phyloP scores from a whole-genome alignment of 306 rosid genomes.

The Rosa rugosa region DNA sequence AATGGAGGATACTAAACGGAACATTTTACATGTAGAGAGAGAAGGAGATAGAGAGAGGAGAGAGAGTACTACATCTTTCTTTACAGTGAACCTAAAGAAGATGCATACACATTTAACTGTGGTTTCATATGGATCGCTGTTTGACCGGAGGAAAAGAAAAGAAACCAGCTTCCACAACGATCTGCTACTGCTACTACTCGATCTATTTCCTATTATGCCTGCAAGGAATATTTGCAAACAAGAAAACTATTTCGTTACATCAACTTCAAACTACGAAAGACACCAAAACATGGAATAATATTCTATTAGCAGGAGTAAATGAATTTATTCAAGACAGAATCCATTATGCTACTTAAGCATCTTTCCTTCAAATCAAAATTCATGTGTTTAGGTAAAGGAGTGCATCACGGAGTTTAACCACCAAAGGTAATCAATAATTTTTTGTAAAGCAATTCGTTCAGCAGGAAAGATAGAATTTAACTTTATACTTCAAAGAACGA shows the following conservation, averaged over 20 bases:
- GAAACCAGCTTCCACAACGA: slow-evolving; percentile 29
- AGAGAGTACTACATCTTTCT: slow-evolving; percentile 24
- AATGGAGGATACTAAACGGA: slow-evolving; percentile 26
- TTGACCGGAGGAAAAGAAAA: slow-evolving; percentile 35
- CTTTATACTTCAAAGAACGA: not conserved
- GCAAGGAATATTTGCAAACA: not conserved
- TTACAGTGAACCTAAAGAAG: slow-evolving; percentile 37
- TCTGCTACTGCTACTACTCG: not conserved
- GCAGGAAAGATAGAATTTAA: not conserved
- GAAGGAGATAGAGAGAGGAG: not conserved
- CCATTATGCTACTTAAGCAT: not conserved
- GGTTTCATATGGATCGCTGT: slow-evolving; percentile 34
- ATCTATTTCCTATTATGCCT: slow-evolving; percentile 3
- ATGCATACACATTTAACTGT: slow-evolving; percentile 25
- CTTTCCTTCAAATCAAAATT: not conserved
- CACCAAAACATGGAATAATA: not conserved
- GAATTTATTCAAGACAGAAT: not conserved
- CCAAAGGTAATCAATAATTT: not conserved
- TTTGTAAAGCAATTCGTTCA: not conserved
- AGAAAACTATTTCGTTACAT: not conserved
- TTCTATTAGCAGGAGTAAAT: not conserved
- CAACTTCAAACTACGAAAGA: not conserved
- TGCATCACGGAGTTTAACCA: not conserved
- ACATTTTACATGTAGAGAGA: slow-evolving; percentile 27
- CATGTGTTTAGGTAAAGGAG: not conserved